Percentiles rank a stretch among this genome's conserved stretches.
These are phyloP conservation scores for Musa schizocarpa DNA, from an alignment of 176 grass and related monocot genomes.

Conservation along the genomic window DNA sequence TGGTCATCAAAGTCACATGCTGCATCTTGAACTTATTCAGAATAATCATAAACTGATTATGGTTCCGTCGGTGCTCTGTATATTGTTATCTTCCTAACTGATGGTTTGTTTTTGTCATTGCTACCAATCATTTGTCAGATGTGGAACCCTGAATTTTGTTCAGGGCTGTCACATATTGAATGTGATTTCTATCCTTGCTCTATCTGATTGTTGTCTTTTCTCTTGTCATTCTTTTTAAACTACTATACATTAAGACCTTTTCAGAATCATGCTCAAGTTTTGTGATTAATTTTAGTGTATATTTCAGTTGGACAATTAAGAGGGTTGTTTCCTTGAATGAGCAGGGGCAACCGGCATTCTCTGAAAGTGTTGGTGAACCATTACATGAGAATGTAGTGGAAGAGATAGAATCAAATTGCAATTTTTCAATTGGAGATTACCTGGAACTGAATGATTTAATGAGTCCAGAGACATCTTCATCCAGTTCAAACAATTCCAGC, in stretches of 20 bases:
- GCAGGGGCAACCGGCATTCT: background rate
- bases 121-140: background rate
- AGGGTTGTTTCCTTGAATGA: slow-evolving; percentile 7
- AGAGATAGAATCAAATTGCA: slow-evolving; percentile 6
- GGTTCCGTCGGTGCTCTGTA: background rate
- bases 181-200: background rate
- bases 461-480: slow-evolving; percentile 30
- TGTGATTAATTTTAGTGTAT: background rate
- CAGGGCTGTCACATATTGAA: background rate
- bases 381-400: slow-evolving; percentile 16
- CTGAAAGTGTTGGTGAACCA: background rate
- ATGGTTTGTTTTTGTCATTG: background rate
- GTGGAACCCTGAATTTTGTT: background rate
- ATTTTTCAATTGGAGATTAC: slow-evolving; percentile 26
- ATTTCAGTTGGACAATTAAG: background rate
- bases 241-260: background rate
- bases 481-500: slow-evolving; percentile 53
- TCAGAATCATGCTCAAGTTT: background rate
- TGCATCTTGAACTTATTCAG: background rate
- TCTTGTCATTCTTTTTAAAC: background rate
- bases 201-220: background rate
- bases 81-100: background rate
- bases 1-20: background rate
- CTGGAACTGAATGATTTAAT: slow-evolving; percentile 47
- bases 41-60: too few species aligned